These are phyloP conservation scores for Allium sativum DNA, from an alignment of 106 monocot species.

Conservation along the genomic window DNA sequence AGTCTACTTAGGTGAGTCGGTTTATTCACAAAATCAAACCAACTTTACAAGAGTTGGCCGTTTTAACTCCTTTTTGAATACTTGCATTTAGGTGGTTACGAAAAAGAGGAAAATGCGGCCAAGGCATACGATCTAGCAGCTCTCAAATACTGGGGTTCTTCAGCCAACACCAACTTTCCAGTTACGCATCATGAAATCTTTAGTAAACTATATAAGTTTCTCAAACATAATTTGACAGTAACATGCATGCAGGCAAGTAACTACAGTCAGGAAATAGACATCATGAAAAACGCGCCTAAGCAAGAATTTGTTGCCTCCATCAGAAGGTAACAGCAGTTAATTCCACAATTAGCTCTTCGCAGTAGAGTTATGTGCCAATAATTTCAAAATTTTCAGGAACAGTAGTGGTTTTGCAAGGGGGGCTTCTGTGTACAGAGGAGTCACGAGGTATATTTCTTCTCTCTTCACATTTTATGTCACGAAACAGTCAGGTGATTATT, in stretches of 20 bases:
- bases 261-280: slow-evolving; percentile 53
- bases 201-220: background rate
- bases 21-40: background rate
- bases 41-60: background rate
- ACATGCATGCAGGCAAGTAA: slow-evolving; percentile 20
- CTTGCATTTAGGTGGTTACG: slow-evolving; percentile 30
- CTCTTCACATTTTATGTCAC: too few relatives aligned
- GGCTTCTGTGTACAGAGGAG: slow-evolving; percentile 35
- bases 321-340: slow-evolving; percentile 37
- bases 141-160: slow-evolving; percentile 58
- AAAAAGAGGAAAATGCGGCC: slow-evolving; percentile 54
- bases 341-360: background rate
- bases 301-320: slow-evolving; percentile 66
- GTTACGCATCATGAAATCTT: slow-evolving; percentile 10
- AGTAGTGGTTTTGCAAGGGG: slow-evolving; percentile 48
- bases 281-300: slow-evolving; percentile 66
- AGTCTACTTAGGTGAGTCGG: slow-evolving; percentile 45
- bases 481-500: too few relatives aligned
- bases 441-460: slow-evolving; percentile 17
- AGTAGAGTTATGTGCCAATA: too few relatives aligned
- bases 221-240: background rate
- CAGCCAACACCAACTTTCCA: slow-evolving; percentile 42
- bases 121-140: slow-evolving; percentile 61
- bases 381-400: slow-evolving; percentile 12
- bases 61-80: background rate